Evolutionary conservation across 805 yeast genomes (phyloP).

Genomic region (Blastobotrys robertii): DNA sequence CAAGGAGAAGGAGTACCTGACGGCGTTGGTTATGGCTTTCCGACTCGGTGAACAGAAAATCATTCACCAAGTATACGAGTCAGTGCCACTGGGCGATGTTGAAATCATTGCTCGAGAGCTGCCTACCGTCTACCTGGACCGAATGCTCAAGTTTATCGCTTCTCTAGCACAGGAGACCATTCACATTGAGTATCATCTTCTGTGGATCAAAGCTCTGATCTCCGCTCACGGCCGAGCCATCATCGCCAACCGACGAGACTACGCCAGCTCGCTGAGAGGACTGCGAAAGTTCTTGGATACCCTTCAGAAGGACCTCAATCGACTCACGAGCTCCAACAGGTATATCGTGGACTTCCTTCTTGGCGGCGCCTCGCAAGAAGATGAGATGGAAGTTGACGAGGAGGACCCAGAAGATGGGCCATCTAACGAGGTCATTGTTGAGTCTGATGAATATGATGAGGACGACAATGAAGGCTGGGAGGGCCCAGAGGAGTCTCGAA

Average conservation of each 20-base stretch:
- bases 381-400: conserved; percentile 8
- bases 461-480: conserved; percentile 30
- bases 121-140: conserved; percentile 67
- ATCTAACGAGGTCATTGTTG: conserved; percentile 31
- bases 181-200: conserved; percentile 73
- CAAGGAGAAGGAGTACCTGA: conserved; percentile 51
- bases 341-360: conserved; percentile 16
- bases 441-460: conserved; percentile 27
- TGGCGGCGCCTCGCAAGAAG: conserved; percentile 1
- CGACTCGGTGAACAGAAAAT: conserved; percentile 75
- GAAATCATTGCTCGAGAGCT: conserved; percentile 54
- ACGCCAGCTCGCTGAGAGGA: conserved; percentile 54
- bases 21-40: conserved; percentile 86
- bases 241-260: conserved; percentile 48
- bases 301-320: conserved; percentile 55
- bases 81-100: conserved; percentile 62
- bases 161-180: conserved; percentile 47
- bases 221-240: conserved; percentile 72
- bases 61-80: conserved; percentile 63
- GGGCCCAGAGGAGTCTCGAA: conserved; percentile 21
- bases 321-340: conserved; percentile 21
- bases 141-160: conserved; percentile 61
- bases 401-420: conserved; percentile 20
- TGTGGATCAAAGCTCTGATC: conserved; percentile 69
- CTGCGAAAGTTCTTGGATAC: conserved; percentile 67